Evolutionary conservation across 2,329 filamentous ascomycete genomes (phyloP).

Genomic region (Hymenoscyphus repandus): DNA sequence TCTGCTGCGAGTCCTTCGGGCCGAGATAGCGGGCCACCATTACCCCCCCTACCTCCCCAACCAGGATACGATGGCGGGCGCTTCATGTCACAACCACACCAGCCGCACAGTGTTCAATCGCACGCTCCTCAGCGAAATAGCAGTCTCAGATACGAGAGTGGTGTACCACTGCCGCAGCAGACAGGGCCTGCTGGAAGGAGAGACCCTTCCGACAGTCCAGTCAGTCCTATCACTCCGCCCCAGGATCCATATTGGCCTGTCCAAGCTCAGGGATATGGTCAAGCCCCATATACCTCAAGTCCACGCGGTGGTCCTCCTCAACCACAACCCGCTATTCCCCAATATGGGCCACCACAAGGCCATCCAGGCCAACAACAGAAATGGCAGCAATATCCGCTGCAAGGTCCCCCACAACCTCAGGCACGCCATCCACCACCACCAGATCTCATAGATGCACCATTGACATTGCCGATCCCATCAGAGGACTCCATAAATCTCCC

Average conservation of each 20-base stretch:
- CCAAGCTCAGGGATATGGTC: constrained; percentile 17
- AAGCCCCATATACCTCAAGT: constrained; percentile 9
- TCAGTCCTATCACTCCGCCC: constrained; percentile 24
- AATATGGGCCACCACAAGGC: constrained; percentile 18
- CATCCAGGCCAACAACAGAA: constrained; percentile 19
- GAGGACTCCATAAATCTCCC: constrained; percentile 42
- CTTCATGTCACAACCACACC: constrained; percentile 22
- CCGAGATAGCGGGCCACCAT: constrained; percentile 27
- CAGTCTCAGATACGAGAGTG: constrained; percentile 28
- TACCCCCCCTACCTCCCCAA: constrained; percentile 30
- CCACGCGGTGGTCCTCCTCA: constrained; percentile 11
- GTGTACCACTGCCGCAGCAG: constrained; percentile 29
- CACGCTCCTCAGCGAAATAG: constrained; percentile 30
- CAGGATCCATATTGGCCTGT: constrained; percentile 18
- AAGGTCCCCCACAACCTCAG: constrained; percentile 32
- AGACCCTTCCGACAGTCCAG: constrained; percentile 25
- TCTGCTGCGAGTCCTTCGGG: constrained; percentile 14
- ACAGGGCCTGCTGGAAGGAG: constrained; percentile 19
- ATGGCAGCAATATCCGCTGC: constrained; percentile 28
- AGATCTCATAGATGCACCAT: constrained; percentile 50
- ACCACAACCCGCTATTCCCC: constrained; percentile 15
- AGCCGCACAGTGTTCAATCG: constrained; percentile 10
- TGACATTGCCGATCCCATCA: constrained; percentile 45
- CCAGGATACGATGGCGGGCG: constrained; percentile 13
- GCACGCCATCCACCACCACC: constrained; percentile 32